Percentiles rank a stretch among this genome's conserved stretches.
These are phyloP conservation scores for Podila clonocystis DNA, from an alignment of 192 early-diverging fungal genomes.

Conservation along the genomic window DNA sequence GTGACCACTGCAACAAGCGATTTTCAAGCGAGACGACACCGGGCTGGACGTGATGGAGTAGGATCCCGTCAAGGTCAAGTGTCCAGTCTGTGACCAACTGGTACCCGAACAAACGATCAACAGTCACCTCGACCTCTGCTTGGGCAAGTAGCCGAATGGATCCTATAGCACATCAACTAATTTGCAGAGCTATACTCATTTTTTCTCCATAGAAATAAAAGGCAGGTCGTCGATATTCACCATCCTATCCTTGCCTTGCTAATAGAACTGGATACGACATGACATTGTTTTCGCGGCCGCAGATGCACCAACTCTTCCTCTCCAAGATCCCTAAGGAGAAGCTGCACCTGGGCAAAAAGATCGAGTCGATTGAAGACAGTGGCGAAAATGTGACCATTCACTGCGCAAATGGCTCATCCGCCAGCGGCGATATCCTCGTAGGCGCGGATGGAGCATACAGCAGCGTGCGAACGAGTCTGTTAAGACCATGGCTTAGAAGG, in stretches of 20 bases:
- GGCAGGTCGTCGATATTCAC: not conserved
- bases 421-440: conserved; percentile 16
- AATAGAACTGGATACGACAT: conserved; percentile 1
- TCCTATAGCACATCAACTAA: too few relatives aligned
- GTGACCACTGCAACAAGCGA: too few relatives aligned
- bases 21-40: too few relatives aligned
- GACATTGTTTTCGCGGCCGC: not conserved
- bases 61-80: too few relatives aligned
- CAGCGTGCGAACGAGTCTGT: conserved; percentile 6
- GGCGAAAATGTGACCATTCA: conserved; percentile 2
- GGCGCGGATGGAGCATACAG: conserved; percentile 27
- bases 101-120: too few relatives aligned
- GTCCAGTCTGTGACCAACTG: too few relatives aligned
- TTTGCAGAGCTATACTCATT: not conserved
- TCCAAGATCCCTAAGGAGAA: conserved; percentile 3
- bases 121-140: too few relatives aligned
- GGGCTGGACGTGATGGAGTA: too few relatives aligned
- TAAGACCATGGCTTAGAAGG: not conserved
- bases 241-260: not conserved
- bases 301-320: not conserved
- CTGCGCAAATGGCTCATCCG: conserved; percentile 4
- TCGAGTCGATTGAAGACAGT: not conserved
- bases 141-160: too few relatives aligned
- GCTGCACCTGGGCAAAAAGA: conserved; percentile 1
- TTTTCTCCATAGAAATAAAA: not conserved